A percentile compares a stretch with the other conserved stretches of the same genome.
Evolutionary conservation across 2,329 filamentous ascomycete genomes (phyloP).

Genomic region (Monosporascus sp.): DNA sequence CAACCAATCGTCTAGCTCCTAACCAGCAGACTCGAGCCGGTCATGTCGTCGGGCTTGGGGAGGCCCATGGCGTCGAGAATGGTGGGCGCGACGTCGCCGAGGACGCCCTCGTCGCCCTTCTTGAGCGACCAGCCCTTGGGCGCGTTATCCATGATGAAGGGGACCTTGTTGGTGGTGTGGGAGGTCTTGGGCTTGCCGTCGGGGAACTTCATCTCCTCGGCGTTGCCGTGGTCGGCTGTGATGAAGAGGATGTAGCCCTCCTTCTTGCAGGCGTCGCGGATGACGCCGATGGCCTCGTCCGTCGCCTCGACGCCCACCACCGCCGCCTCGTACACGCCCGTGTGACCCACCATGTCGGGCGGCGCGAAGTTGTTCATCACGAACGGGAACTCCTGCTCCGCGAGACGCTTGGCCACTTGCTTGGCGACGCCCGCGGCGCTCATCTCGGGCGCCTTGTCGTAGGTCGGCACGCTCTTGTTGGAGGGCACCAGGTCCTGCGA

Average conservation of each 20-base stretch:
- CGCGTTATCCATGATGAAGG: slow-evolving; percentile 96
- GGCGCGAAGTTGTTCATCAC: slow-evolving; percentile 99
- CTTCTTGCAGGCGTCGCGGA: slow-evolving; percentile 91
- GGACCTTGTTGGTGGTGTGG: slow-evolving; percentile 96
- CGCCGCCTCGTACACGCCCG: slow-evolving; percentile 92
- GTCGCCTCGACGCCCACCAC: slow-evolving; percentile 80
- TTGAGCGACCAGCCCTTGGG: slow-evolving; percentile 83
- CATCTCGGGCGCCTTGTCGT: slow-evolving; percentile 94
- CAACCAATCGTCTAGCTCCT: slow-evolving; percentile 48
- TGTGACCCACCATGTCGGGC: slow-evolving; percentile 99
- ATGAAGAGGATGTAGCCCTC: slow-evolving; percentile 91
- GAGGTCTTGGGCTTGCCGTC: slow-evolving; percentile 97
- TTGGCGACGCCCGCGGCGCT: slow-evolving; percentile 84
- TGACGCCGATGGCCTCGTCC: slow-evolving; percentile 87
- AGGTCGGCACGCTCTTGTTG: slow-evolving; percentile 85
- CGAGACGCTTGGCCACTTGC: slow-evolving; percentile 83
- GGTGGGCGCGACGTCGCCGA: slow-evolving; percentile 96
- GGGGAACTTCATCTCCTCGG: slow-evolving; percentile 97
- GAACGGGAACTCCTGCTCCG: slow-evolving; percentile 83
- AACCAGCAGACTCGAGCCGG: slow-evolving; percentile 74
- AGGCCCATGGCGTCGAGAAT: slow-evolving; percentile 87
- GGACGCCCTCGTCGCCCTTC: slow-evolving; percentile 72
- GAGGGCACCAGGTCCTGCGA: slow-evolving; percentile 72
- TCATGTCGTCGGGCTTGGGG: slow-evolving; percentile 87
- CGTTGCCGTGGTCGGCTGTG: slow-evolving; percentile 95